Evolutionary conservation across 2,329 filamentous ascomycete genomes (phyloP).

Genomic region (Fusarium nisikadoi): DNA sequence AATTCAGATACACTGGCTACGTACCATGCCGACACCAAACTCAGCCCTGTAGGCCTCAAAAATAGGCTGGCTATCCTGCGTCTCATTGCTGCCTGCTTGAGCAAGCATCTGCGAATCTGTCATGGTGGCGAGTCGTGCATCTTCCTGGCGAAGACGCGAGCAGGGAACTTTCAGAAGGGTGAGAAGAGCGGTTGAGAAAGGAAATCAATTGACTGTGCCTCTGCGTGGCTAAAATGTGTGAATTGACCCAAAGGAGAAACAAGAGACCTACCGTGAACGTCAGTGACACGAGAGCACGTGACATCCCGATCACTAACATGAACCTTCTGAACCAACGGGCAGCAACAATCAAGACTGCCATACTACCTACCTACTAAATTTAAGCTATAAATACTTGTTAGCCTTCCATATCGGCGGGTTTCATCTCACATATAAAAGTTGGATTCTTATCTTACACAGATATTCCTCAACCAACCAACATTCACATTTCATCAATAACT

Average conservation of each 20-base stretch:
- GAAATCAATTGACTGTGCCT: background rate
- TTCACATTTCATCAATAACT: background rate
- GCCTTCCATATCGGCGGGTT: background rate
- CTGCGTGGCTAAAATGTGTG: conserved; percentile 27
- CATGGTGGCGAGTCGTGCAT: conserved; percentile 44
- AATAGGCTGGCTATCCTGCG: conserved; percentile 58
- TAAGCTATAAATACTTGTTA: background rate
- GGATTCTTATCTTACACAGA: background rate
- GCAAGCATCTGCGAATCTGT: conserved; percentile 42
- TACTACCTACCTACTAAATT: too few relatives aligned
- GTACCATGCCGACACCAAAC: conserved; percentile 54
- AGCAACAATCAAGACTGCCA: background rate
- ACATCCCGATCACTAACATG: background rate
- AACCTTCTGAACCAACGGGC: background rate
- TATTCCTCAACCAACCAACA: background rate
- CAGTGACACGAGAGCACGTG: conserved; percentile 29
- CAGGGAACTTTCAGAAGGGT: background rate
- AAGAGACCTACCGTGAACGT: conserved; percentile 11
- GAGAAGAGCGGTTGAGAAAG: conserved; percentile 2
- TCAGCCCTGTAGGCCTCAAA: conserved; percentile 52
- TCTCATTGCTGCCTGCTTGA: conserved; percentile 50
- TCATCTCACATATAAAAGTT: background rate
- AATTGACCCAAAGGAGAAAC: conserved; percentile 23
- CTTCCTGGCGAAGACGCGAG: background rate
- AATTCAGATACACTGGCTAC: conserved; percentile 43